Conservation (phyloP, 441 rosid species). For the Jatropha multifida region DNA sequence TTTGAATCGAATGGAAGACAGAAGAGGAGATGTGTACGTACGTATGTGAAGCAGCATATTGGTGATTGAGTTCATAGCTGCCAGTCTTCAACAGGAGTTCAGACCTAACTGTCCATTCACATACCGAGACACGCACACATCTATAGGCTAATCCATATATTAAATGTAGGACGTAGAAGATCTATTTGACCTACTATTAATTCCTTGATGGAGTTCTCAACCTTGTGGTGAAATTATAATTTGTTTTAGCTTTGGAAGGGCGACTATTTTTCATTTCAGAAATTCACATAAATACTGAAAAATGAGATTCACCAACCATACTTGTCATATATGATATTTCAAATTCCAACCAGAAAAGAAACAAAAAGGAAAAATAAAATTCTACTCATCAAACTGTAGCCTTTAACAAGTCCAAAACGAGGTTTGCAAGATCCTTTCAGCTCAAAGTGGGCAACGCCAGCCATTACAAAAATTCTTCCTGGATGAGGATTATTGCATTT, state of each 20-base stretch:
- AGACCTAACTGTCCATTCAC: conserved; percentile 39
- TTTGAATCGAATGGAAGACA: background rate
- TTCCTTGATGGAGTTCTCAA: no score
- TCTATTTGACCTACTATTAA: background rate
- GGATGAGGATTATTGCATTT: conserved; percentile 13
- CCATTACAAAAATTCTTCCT: conserved; percentile 8
- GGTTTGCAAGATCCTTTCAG: conserved; percentile 13
- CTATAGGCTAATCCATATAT: background rate
- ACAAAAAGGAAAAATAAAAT: background rate
- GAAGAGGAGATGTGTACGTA: background rate
- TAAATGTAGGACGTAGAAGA: background rate
- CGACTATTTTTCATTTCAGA: background rate
- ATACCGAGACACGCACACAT: no score
- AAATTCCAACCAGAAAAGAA: conserved; percentile 3
- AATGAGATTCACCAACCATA: background rate
- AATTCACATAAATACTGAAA: background rate
- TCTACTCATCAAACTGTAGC: conserved; percentile 15
- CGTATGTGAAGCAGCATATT: background rate
- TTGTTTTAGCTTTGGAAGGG: background rate
- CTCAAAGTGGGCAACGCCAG: conserved; percentile 17
- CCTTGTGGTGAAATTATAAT: background rate
- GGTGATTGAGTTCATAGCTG: conserved; percentile 9
- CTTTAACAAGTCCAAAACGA: conserved; percentile 2
- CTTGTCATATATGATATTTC: background rate
- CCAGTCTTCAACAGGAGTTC: conserved; percentile 35